Base-by-base conservation (phyloP, 345 rosid species). In the Noccaea caerulescens region DNA sequence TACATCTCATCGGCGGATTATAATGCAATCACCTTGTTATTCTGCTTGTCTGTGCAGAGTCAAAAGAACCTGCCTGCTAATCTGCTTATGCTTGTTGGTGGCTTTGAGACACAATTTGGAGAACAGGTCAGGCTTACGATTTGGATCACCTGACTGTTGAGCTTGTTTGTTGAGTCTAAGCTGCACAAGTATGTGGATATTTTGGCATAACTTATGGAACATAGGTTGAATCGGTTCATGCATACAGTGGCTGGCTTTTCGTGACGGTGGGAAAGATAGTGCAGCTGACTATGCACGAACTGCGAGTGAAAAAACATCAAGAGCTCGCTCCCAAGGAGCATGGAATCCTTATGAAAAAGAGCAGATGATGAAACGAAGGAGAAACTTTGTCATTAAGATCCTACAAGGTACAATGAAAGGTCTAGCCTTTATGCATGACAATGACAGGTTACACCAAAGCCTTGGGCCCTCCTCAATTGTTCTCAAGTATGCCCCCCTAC, bases 381-480 rank as follows among this genome's bases (percentile, higher is more conserved):
- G 87, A 83, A 69, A 59, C 56, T 93, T 82, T 72, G 75, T 90
- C 30, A 68, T 82, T 72, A 85, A 77, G 79, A 69, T 93, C 62
- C 82, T 93, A 63, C 89, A 69, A 45, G 97, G 98, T 64, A 84
- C 88, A 57, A 82, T 93, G 82, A 79, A 39, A 49, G 98, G 96
- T 80, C 84, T 93, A 54, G 97, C 92, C 27, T 88, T 72, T 79
- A 88, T 93, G 97, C 97, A 91, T 74, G 77, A 72, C 55, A 83
- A 82, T 73, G 96, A 90, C 69, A 87, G 97, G 77, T 78, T 93
- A 73, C 98, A 93, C 85, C 97, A 93, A 80, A 93, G 98, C 82
- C 85, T 93, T 58, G 98, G 98, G 58, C 97, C 98, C 8, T 81
- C 97, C 72, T 93, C 97, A 63, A 77, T 93, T 77, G 80, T 86